phyloP scores from a whole-genome alignment of 257 asterid genomes.

The Solanum etuberosum region DNA sequence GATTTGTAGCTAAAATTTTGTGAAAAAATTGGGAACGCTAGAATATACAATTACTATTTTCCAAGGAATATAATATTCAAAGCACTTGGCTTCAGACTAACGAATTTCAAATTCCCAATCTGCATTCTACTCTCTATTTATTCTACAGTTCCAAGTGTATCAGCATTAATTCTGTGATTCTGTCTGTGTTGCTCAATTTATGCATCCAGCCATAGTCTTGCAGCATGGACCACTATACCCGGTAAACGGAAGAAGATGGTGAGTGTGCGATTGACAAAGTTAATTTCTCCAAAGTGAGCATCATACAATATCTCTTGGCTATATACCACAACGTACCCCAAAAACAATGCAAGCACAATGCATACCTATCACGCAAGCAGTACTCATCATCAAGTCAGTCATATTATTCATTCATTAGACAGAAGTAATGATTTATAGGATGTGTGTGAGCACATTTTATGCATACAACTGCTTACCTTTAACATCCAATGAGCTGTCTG shows the following conservation, averaged over 20 bases:
- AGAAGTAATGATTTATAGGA: not conserved
- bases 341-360: not conserved
- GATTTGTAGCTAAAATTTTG: not conserved
- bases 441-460: not conserved
- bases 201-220: not conserved
- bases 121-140: not conserved
- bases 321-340: not conserved
- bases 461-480: not conserved
- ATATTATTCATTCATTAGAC: not conserved
- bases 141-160: not conserved
- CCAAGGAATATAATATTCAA: not conserved
- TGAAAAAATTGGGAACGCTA: not conserved
- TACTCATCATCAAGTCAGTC: not conserved
- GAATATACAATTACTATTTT: not conserved
- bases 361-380: not conserved
- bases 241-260: not conserved
- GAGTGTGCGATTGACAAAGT: not conserved
- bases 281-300: not conserved
- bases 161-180: not conserved
- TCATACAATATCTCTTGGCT: not conserved
- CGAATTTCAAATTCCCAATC: not conserved
- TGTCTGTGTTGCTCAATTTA: not conserved
- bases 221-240: not conserved
- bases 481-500: not conserved
- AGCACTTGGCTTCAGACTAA: not conserved